phyloP scores from a whole-genome alignment of 768 basidiomycete genomes.

The Agrocybe chaxingu region DNA sequence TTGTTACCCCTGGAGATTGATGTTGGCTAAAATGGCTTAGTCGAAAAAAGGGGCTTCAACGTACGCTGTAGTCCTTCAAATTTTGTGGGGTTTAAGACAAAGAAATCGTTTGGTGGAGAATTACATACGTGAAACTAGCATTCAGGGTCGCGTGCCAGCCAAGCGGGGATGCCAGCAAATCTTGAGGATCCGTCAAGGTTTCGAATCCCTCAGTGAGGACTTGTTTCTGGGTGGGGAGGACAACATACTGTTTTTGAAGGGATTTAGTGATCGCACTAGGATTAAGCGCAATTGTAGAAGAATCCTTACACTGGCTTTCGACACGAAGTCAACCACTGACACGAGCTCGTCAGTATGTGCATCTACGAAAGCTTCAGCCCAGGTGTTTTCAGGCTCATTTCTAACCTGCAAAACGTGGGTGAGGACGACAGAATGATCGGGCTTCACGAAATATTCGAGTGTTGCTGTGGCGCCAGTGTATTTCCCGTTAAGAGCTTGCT shows the following conservation, averaged over 20 bases:
- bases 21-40: neutral
- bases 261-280: neutral
- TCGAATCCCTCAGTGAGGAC: conserved; percentile 51
- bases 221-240: conserved; percentile 30
- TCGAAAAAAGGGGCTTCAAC: neutral
- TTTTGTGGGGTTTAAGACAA: neutral
- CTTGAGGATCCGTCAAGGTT: conserved; percentile 49
- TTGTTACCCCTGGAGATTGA: conserved; percentile 22
- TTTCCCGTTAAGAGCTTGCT: conserved; percentile 34
- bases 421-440: conserved; percentile 36
- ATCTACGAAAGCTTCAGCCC: conserved; percentile 61
- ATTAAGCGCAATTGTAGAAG: neutral
- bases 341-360: conserved; percentile 50
- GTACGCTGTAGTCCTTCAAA: neutral
- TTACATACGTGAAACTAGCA: conserved; percentile 21
- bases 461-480: conserved; percentile 38
- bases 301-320: conserved; percentile 37
- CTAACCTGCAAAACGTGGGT: conserved; percentile 38
- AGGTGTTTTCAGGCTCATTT: conserved; percentile 34
- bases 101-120: neutral
- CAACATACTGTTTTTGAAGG: neutral
- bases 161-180: conserved; percentile 47
- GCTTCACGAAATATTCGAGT: conserved; percentile 40
- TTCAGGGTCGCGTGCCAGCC: conserved; percentile 36
- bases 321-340: conserved; percentile 51